These are phyloP conservation scores for Herpetospermum pedunculosum DNA, from an alignment of 306 rosid genomes.

Conservation along the genomic window DNA sequence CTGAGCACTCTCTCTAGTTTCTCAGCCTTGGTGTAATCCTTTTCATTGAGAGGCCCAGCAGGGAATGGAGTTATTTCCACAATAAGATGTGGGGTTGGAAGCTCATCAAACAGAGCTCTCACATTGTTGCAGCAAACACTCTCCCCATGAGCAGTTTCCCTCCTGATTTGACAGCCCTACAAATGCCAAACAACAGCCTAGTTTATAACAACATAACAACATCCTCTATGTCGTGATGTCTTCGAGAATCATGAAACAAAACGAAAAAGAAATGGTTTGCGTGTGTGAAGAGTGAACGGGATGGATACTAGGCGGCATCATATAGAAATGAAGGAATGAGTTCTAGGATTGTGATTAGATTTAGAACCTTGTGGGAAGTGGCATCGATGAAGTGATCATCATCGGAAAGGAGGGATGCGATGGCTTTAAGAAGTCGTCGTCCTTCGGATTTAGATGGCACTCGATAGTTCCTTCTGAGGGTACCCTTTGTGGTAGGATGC, in stretches of 20 bases:
- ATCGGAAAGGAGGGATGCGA: conserved; percentile 73
- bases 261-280: neutral
- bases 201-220: neutral
- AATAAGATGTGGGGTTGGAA: conserved; percentile 78
- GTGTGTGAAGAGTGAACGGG: neutral
- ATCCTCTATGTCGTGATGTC: neutral
- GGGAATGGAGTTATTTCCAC: conserved; percentile 92
- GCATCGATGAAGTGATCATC: conserved; percentile 90
- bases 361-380: conserved; percentile 79
- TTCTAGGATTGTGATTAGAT: neutral
- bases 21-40: conserved; percentile 83
- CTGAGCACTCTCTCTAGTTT: conserved; percentile 81
- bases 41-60: conserved; percentile 61
- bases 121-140: conserved; percentile 96
- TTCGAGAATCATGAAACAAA: neutral
- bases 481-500: conserved; percentile 97
- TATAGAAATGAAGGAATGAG: neutral
- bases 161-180: conserved; percentile 90
- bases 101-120: conserved; percentile 93
- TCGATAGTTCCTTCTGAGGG: conserved; percentile 82
- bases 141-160: conserved; percentile 97
- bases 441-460: conserved; percentile 77
- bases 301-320: neutral
- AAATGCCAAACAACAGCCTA: neutral
- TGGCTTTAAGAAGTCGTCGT: conserved; percentile 63